A percentile compares a stretch with the other conserved stretches of the same genome.
Conservation (phyloP, 2,329 filamentous ascomycete genomes). For the Aspergillus hortae region DNA sequence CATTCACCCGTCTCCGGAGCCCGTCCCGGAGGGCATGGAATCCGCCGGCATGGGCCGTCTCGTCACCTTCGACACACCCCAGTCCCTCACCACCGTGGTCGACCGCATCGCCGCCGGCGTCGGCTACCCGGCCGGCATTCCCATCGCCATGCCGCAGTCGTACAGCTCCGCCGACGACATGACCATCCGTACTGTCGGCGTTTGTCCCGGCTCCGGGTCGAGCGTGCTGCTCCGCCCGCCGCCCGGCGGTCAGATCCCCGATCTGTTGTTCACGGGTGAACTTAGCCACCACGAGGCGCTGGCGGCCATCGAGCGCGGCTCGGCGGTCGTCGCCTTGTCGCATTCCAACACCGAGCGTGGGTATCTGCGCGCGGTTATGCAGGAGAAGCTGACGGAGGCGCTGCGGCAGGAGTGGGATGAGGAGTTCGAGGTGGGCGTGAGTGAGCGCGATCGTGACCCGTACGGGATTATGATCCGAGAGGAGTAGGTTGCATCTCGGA, state of each 20-base stretch:
- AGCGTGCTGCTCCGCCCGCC: slow-evolving; percentile 62
- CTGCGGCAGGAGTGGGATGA: slow-evolving; percentile 56
- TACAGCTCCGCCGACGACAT: slow-evolving; percentile 49
- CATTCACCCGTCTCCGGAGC: slow-evolving; percentile 47
- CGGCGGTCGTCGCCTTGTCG: slow-evolving; percentile 78
- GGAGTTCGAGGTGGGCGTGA: slow-evolving; percentile 61
- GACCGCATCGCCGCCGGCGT: slow-evolving; percentile 59
- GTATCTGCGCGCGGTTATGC: slow-evolving; percentile 71
- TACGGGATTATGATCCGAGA: slow-evolving; percentile 66
- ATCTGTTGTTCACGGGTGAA: slow-evolving; percentile 87
- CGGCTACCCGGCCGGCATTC: slow-evolving; percentile 64
- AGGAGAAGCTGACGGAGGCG: slow-evolving; percentile 58
- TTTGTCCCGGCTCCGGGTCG: slow-evolving; percentile 86
- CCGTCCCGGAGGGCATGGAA: slow-evolving; percentile 36
- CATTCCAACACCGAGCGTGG: slow-evolving; percentile 91
- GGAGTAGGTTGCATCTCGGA: slow-evolving; percentile 2
- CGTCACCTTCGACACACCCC: slow-evolving; percentile 52
- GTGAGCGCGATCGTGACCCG: slow-evolving; percentile 78
- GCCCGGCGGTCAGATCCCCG: slow-evolving; percentile 49
- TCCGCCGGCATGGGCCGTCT: slow-evolving; percentile 61
- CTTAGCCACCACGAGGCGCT: slow-evolving; percentile 91
- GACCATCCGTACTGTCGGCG: slow-evolving; percentile 66
- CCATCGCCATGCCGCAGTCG: slow-evolving; percentile 61
- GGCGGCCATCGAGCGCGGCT: slow-evolving; percentile 77
- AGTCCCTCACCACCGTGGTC: slow-evolving; percentile 57